Evolutionary conservation across 305 asterid species (phyloP), one percentile per base, ranked within the genome.

Genomic region (Fraxinus floribunda): DNA sequence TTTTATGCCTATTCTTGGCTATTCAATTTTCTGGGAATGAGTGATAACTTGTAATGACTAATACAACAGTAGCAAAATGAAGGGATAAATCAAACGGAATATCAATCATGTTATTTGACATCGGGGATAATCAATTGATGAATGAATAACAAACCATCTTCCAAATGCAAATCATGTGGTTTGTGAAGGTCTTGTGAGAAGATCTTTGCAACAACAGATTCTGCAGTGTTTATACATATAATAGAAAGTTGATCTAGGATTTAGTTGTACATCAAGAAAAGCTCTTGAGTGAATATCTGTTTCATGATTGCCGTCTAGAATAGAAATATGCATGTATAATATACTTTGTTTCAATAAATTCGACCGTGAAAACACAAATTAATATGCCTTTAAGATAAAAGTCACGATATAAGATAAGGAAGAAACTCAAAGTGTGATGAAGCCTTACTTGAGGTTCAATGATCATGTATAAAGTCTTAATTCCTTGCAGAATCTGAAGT

Each of bases 401-500:
- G 32, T 29, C 1, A 29, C 32, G 2, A 29, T 1, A 29, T 29
- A 29, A 29, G 1, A 29, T 0, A 29, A 29, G 32, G 32, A 29
- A 29, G 32, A 29, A 29, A 29, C 32, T 29, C 32, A 29, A 29
- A 29, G 32, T 29, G 32, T 1, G 32, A 1, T 29, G 32, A 29
- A 29, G 32, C 32, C 32, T 29, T 29, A 29, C 32, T 29, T 29
- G 32, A 29, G 32, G 32, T 0, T 29, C 32, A 32, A 92, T 87
- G 73, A 91, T 76, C n/a, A n/a, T n/a, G n/a, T n/a, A n/a, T n/a
- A n/a, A n/a, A n/a, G n/a, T n/a, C n/a, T n/a, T n/a, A n/a, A n/a
- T n/a, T n/a, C n/a, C n/a, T n/a, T n/a, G n/a, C n/a, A n/a, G n/a
- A n/a, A n/a, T n/a, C n/a, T n/a, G n/a, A n/a, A n/a, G n/a, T n/a